Evolutionary conservation across 75 land plant genomes (phyloP).

Genomic region (Sequoia sempervirens): DNA sequence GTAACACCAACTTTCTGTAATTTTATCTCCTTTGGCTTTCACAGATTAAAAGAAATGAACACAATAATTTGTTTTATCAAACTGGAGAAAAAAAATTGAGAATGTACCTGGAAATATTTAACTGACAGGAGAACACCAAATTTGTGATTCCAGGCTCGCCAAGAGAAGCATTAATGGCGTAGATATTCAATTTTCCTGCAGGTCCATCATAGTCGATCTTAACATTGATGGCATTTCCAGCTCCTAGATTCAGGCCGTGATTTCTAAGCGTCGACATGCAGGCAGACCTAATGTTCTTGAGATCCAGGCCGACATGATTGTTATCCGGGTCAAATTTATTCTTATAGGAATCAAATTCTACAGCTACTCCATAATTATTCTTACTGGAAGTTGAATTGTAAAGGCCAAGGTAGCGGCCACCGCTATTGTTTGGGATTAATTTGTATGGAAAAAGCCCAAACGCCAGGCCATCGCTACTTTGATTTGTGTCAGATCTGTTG

Average conservation of each 20-base stretch:
- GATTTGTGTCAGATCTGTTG: background rate
- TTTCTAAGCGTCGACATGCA: background rate
- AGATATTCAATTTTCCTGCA: too few relatives aligned
- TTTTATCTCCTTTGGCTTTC: too few relatives aligned
- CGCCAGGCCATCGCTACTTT: slow-evolving; percentile 38
- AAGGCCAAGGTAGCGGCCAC: slow-evolving; percentile 32
- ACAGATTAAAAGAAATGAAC: too few relatives aligned
- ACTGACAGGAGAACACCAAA: too few relatives aligned
- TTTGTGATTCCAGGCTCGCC: too few relatives aligned
- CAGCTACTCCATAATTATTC: background rate
- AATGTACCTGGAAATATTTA: too few relatives aligned
- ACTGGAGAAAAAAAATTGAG: too few relatives aligned
- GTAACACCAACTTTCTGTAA: too few relatives aligned
- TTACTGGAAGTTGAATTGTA: background rate
- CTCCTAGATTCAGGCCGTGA: background rate
- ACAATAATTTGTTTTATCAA: too few relatives aligned
- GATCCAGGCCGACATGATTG: background rate
- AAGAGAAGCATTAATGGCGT: too few relatives aligned
- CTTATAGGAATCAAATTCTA: background rate
- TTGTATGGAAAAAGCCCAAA: slow-evolving; percentile 35
- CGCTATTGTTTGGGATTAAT: slow-evolving; percentile 13
- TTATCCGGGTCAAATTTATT: background rate
- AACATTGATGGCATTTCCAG: too few relatives aligned
- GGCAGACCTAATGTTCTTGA: background rate
- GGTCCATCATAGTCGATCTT: too few relatives aligned